These are phyloP conservation scores for Lecanicillium sp. DNA, from an alignment of 2,329 filamentous ascomycete species.

Conservation along the genomic window DNA sequence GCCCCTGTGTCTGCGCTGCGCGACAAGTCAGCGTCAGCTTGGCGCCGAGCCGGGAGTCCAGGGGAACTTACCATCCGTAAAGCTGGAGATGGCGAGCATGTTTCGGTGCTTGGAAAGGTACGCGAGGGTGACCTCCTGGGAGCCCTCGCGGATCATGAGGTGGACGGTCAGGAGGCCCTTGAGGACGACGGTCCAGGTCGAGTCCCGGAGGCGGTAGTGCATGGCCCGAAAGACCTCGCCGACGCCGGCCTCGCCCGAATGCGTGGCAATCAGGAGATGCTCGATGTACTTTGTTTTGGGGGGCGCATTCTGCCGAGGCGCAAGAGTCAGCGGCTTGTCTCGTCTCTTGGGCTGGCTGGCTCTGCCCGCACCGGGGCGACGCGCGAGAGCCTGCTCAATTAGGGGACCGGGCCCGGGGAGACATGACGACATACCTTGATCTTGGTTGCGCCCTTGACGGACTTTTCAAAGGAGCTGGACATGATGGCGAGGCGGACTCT, in stretches of 20 bases:
- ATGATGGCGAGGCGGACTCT: slow-evolving; percentile 38
- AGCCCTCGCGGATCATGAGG: slow-evolving; percentile 94
- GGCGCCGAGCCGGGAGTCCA: no score
- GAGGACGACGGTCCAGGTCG: slow-evolving; percentile 99
- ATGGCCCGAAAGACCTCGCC: slow-evolving; percentile 92
- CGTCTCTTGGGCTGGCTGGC: neutral
- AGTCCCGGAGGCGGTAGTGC: slow-evolving; percentile 82
- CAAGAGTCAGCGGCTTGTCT: slow-evolving; percentile 1
- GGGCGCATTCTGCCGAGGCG: slow-evolving; percentile 64
- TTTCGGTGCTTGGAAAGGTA: slow-evolving; percentile 79
- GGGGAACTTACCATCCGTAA: slow-evolving; percentile 72
- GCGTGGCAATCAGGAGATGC: slow-evolving; percentile 90
- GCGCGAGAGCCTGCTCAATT: neutral
- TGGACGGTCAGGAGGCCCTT: slow-evolving; percentile 95
- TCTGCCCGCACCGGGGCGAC: slow-evolving; percentile 2
- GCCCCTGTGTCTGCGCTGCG: slow-evolving; percentile 84
- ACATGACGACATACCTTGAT: slow-evolving; percentile 63
- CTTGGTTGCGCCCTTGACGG: slow-evolving; percentile 97
- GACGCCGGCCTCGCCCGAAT: slow-evolving; percentile 89
- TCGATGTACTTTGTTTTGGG: slow-evolving; percentile 99
- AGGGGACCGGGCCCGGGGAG: slow-evolving; percentile 2
- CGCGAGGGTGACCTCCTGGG: slow-evolving; percentile 77
- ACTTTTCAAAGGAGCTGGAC: slow-evolving; percentile 95
- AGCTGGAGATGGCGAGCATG: slow-evolving; percentile 79
- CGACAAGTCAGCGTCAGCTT: neutral